Evolutionary conservation across 225 moss, liverwort and hornwort species (phyloP).

Genomic region (Polytrichum formosum): DNA sequence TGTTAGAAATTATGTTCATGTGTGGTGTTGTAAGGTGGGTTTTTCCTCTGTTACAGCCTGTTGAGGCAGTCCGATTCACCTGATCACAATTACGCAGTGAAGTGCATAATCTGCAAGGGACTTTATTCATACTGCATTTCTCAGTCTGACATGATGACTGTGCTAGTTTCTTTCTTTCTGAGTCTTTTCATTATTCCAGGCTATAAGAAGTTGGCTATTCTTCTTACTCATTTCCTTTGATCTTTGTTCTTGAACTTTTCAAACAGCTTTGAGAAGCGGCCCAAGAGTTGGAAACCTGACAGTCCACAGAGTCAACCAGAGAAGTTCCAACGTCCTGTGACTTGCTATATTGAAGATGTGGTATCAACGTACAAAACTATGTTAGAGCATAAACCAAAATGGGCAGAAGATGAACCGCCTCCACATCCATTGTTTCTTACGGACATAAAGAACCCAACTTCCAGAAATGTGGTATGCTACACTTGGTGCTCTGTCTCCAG

Average conservation of each 20-base stretch:
- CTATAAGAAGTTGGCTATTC: too few relatives aligned
- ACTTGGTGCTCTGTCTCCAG: constrained; percentile 1
- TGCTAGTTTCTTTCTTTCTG: too few relatives aligned
- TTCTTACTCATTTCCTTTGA: constrained; percentile 1
- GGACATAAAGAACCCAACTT: constrained; percentile 68
- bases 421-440: constrained; percentile 64
- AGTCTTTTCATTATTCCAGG: too few relatives aligned
- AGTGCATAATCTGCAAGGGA: too few relatives aligned
- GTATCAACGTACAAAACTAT: constrained; percentile 59
- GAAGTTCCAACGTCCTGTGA: constrained; percentile 54
- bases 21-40: not conserved
- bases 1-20: not conserved
- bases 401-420: constrained; percentile 69
- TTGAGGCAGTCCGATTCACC: not conserved
- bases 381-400: constrained; percentile 64
- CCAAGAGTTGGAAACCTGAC: constrained; percentile 54
- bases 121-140: too few relatives aligned
- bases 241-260: constrained; percentile 19
- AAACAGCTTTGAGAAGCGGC: constrained; percentile 57
- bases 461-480: constrained; percentile 59
- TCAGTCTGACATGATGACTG: too few relatives aligned
- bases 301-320: constrained; percentile 41
- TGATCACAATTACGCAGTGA: too few relatives aligned
- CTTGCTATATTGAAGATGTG: constrained; percentile 69
- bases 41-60: not conserved